Conservation (phyloP, 2,329 filamentous ascomycete species). For the Didymosphaeria variabile region DNA sequence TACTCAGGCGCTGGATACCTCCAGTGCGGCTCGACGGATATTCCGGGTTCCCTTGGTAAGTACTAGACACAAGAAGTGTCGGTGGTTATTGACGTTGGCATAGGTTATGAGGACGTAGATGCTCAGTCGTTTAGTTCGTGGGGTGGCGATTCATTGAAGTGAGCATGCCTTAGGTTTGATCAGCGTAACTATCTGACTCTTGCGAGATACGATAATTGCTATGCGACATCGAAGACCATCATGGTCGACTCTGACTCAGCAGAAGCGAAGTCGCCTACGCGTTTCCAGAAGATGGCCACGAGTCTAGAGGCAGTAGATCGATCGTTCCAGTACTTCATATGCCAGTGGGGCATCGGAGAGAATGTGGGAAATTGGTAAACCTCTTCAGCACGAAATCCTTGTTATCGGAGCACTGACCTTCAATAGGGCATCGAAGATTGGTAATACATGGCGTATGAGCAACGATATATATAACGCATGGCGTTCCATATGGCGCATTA, state of each 20-base stretch:
- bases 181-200: slow-evolving; percentile 37
- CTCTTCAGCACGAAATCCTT: background rate
- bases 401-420: background rate
- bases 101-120: slow-evolving; percentile 66
- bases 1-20: slow-evolving; percentile 56
- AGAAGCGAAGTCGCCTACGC: slow-evolving; percentile 38
- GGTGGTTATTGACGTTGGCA: slow-evolving; percentile 12
- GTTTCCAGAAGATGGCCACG: slow-evolving; percentile 42
- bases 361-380: slow-evolving; percentile 42
- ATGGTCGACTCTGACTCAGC: slow-evolving; percentile 48
- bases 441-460: slow-evolving; percentile 49
- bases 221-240: slow-evolving; percentile 39
- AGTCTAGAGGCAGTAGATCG: slow-evolving; percentile 39
- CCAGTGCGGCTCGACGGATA: slow-evolving; percentile 55
- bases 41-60: slow-evolving; percentile 58
- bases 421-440: slow-evolving; percentile 39
- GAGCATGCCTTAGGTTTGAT: slow-evolving; percentile 36
- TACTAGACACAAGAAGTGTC: slow-evolving; percentile 47
- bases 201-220: slow-evolving; percentile 47
- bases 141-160: slow-evolving; percentile 60
- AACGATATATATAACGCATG: slow-evolving; percentile 48
- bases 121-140: slow-evolving; percentile 63
- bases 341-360: slow-evolving; percentile 51
- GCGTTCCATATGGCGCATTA: slow-evolving; percentile 46
- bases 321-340: slow-evolving; percentile 48